These are phyloP conservation scores for Trametes villosa DNA, from an alignment of 768 basidiomycete species.

Conservation along the genomic window DNA sequence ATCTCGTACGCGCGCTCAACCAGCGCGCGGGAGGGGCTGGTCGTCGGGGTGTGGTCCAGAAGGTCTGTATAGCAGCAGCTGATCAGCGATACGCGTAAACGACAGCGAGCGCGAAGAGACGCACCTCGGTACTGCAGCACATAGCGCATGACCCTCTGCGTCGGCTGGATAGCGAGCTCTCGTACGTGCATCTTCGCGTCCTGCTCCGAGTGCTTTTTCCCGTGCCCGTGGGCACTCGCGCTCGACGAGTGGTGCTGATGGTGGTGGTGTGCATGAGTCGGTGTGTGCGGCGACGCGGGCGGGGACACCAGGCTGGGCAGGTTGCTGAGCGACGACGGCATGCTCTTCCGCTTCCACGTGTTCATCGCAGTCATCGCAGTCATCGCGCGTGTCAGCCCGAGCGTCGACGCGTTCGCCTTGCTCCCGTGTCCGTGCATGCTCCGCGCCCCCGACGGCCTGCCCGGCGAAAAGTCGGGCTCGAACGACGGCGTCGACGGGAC, in stretches of 20 bases:
- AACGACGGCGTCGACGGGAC: conserved; percentile 3
- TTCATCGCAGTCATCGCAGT: conserved; percentile 25
- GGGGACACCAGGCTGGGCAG: conserved; percentile 9
- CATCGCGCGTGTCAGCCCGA: conserved; percentile 24
- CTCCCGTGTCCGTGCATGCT: conserved; percentile 10
- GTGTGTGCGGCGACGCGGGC: conserved; percentile 7
- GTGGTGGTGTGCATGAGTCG: conserved; percentile 1
- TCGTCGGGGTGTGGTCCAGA: conserved; percentile 50
- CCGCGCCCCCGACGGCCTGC: background rate
- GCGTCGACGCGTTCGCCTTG: conserved; percentile 12
- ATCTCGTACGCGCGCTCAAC: conserved; percentile 63
- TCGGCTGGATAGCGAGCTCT: conserved; percentile 66
- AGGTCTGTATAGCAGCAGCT: conserved; percentile 46
- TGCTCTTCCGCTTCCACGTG: conserved; percentile 29
- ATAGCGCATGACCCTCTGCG: conserved; percentile 67
- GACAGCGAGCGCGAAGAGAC: conserved; percentile 19
- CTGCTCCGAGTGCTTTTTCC: conserved; percentile 23
- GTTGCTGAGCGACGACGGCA: conserved; percentile 27
- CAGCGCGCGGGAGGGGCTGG: conserved; percentile 52
- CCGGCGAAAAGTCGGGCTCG: conserved; percentile 1
- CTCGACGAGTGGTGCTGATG: conserved; percentile 3
- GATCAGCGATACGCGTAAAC: conserved; percentile 3
- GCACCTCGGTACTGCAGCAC: conserved; percentile 63
- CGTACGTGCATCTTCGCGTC: conserved; percentile 42
- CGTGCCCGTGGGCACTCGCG: conserved; percentile 10